Evolutionary conservation across 73 alveolate species (phyloP).

Genomic region (Tetrahymena malaccensis): DNA sequence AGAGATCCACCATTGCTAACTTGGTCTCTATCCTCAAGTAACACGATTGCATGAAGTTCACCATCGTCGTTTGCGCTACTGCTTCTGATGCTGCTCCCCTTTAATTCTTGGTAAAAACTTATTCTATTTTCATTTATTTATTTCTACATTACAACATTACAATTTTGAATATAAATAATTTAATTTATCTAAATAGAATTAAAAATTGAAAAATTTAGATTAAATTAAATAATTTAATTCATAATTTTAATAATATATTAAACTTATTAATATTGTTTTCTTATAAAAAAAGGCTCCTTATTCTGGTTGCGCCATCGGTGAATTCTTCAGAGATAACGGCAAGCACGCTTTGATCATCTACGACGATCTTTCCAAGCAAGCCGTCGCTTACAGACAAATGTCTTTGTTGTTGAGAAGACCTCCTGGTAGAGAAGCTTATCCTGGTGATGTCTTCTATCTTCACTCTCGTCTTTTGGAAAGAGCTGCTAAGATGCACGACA

Average conservation of each 20-base stretch:
- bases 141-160: no score
- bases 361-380: slow-evolving; percentile 93
- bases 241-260: background rate
- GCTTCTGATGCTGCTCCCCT: slow-evolving; percentile 96
- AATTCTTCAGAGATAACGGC: slow-evolving; percentile 95
- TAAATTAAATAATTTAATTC: background rate
- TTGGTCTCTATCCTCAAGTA: slow-evolving; percentile 73
- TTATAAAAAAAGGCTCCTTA: slow-evolving; percentile 74
- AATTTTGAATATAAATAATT: no score
- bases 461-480: slow-evolving; percentile 83
- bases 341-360: slow-evolving; percentile 92
- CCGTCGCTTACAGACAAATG: slow-evolving; percentile 94
- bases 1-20: slow-evolving; percentile 94
- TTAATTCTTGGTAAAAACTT: slow-evolving; percentile 39
- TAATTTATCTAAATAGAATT: no score
- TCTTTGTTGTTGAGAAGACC: slow-evolving; percentile 91
- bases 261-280: background rate
- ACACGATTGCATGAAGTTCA: slow-evolving; percentile 78
- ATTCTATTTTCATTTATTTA: no score
- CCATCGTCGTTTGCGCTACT: slow-evolving; percentile 92
- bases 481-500: slow-evolving; percentile 89
- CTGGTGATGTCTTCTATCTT: slow-evolving; percentile 86
- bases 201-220: background rate
- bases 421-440: slow-evolving; percentile 97
- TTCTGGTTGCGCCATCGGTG: slow-evolving; percentile 98